Evolutionary conservation across 1,139 yeast species (phyloP).

Genomic region (Hansenula lynferdii): DNA sequence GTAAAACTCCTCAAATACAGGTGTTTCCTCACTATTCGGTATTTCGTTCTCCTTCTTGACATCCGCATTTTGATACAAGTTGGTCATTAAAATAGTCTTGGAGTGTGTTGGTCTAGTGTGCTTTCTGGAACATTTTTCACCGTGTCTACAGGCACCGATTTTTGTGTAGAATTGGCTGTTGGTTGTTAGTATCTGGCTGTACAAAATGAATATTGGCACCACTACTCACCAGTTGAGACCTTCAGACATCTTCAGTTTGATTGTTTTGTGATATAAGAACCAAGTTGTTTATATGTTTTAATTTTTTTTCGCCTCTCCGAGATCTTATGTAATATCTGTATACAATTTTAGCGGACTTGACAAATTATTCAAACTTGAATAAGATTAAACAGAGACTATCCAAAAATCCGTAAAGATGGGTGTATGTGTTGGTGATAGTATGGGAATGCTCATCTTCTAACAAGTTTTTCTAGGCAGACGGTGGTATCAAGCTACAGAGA

Average conservation of each 20-base stretch:
- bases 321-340: too few relatives aligned
- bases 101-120: slow-evolving; percentile 72
- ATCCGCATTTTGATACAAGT: slow-evolving; percentile 65
- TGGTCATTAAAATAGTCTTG: slow-evolving; percentile 60
- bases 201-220: neutral
- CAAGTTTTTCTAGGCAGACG: slow-evolving; percentile 28
- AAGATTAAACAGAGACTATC: too few relatives aligned
- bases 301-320: neutral
- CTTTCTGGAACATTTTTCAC: slow-evolving; percentile 77
- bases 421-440: too few relatives aligned
- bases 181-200: neutral
- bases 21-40: slow-evolving; percentile 31
- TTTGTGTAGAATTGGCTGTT: slow-evolving; percentile 59
- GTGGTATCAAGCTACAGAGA: slow-evolving; percentile 45
- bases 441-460: neutral
- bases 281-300: neutral
- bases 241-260: slow-evolving; percentile 14
- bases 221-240: slow-evolving; percentile 13
- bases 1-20: slow-evolving; percentile 59
- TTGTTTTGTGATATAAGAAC: neutral
- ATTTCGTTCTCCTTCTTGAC: slow-evolving; percentile 20
- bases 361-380: too few relatives aligned
- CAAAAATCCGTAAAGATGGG: too few relatives aligned
- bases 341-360: too few relatives aligned
- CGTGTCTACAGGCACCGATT: slow-evolving; percentile 94